Percentiles rank a stretch among this genome's conserved stretches.
These are phyloP conservation scores for Sophora flavescens DNA, from an alignment of 306 rosid genomes.

Conservation along the genomic window DNA sequence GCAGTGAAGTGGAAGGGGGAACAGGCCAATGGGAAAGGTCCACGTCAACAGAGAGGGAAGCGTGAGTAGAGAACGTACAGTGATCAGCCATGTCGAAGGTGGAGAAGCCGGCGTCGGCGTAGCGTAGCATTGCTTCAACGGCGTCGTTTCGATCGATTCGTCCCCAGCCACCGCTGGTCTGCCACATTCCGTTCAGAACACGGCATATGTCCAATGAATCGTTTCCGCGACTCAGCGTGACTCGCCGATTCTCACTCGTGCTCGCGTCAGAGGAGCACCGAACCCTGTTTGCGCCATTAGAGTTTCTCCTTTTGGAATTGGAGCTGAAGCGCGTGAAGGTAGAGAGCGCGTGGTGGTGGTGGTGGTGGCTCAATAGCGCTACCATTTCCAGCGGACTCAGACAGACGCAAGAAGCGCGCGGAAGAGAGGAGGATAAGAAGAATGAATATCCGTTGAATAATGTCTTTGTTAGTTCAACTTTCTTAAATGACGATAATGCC, in stretches of 20 bases:
- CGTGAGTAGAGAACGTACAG: conserved; percentile 51
- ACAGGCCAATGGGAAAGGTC: neutral
- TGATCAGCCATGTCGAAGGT: conserved; percentile 99
- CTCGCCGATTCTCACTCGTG: conserved; percentile 52
- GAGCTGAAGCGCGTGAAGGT: conserved; percentile 44
- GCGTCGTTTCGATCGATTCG: conserved; percentile 81
- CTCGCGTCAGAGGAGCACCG: conserved; percentile 55
- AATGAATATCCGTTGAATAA: neutral
- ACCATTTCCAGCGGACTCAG: conserved; percentile 46
- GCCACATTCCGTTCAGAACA: conserved; percentile 91
- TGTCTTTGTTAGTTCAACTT: neutral
- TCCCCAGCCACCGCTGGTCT: conserved; percentile 91
- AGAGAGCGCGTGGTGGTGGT: conserved; percentile 36
- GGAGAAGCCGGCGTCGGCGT: conserved; percentile 85
- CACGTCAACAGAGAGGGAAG: conserved; percentile 28
- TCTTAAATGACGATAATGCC: conserved; percentile 42
- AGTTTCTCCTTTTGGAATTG: conserved; percentile 26
- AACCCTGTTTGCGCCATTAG: conserved; percentile 38
- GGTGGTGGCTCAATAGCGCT: conserved; percentile 35
- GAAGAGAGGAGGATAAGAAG: conserved; percentile 44
- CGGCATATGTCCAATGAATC: conserved; percentile 81
- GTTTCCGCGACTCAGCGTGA: conserved; percentile 61
- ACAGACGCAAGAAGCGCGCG: neutral
- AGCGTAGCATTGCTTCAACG: conserved; percentile 88
- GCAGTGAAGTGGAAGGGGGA: neutral